Evolutionary conservation across 1,139 yeast genomes (phyloP).

Genomic region (Suzukiozyma palmioleophila): DNA sequence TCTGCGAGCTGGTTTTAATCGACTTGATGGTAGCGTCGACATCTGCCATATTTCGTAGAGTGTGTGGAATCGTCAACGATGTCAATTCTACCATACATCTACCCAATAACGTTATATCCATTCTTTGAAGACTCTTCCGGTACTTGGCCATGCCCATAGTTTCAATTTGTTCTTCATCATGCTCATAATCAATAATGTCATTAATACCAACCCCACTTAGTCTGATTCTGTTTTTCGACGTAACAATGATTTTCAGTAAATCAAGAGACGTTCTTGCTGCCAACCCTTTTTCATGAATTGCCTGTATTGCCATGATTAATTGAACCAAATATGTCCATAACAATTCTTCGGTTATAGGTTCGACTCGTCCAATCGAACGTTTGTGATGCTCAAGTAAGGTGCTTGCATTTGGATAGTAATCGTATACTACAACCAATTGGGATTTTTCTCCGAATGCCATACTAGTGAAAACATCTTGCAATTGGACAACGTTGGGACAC

Average conservation of each 20-base stretch:
- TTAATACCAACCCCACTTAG: constrained; percentile 67
- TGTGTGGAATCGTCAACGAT: constrained; percentile 33
- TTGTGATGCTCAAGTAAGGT: constrained; percentile 33
- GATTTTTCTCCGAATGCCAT: constrained; percentile 74
- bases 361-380: constrained; percentile 31
- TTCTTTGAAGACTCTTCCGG: constrained; percentile 5
- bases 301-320: constrained; percentile 59
- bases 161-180: constrained; percentile 9
- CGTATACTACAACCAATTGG: constrained; percentile 42
- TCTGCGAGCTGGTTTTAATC: constrained; percentile 10
- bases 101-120: constrained; percentile 58
- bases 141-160: constrained; percentile 5
- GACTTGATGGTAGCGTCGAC: constrained; percentile 10
- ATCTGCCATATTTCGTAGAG: constrained; percentile 14
- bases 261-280: constrained; percentile 60
- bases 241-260: constrained; percentile 66
- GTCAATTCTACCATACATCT: constrained; percentile 54
- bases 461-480: constrained; percentile 83
- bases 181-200: constrained; percentile 55
- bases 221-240: constrained; percentile 66
- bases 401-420: constrained; percentile 38
- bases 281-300: constrained; percentile 59
- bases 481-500: constrained; percentile 56
- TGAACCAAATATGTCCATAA: constrained; percentile 79
- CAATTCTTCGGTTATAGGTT: constrained; percentile 54